phyloP scores from a whole-genome alignment of 2,329 filamentous ascomycete species.

The Zarea fungicola region DNA sequence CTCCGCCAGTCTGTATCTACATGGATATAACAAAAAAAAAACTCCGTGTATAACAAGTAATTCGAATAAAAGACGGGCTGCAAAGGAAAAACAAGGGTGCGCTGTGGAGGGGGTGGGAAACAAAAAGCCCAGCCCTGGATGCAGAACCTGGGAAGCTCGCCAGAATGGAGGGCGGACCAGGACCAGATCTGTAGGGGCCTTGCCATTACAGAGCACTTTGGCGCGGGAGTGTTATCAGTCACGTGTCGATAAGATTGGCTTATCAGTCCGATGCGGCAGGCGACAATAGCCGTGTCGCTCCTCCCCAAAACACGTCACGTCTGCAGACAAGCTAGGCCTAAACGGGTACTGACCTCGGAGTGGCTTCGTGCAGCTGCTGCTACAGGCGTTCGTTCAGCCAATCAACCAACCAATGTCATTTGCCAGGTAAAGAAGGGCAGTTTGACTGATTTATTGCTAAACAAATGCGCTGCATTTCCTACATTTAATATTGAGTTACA shows the following conservation, averaged over 20 bases:
- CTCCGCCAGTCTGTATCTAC: conserved; percentile 29
- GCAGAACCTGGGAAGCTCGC: conserved; percentile 33
- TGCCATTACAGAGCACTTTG: conserved; percentile 22
- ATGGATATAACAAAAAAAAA: conserved; percentile 24
- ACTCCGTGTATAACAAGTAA: conserved; percentile 18
- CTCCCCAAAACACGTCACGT: too few species aligned
- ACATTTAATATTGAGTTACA: background rate
- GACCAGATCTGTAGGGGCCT: conserved; percentile 28
- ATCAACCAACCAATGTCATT: too few species aligned
- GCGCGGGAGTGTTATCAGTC: conserved; percentile 26
- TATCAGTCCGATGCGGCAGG: conserved; percentile 10
- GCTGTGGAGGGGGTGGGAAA: conserved; percentile 7
- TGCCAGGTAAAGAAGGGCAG: too few species aligned
- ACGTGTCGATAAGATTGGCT: conserved; percentile 29
- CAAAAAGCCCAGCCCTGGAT: conserved; percentile 21
- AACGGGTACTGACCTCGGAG: background rate
- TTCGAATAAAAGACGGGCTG: background rate
- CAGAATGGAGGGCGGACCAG: conserved; percentile 27
- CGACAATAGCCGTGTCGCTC: background rate
- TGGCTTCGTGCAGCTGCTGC: too few species aligned
- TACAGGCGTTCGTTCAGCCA: too few species aligned
- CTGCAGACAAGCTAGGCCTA: conserved; percentile 3
- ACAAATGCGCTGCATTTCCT: background rate
- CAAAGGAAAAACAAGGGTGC: conserved; percentile 14
- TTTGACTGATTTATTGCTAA: background rate